These are phyloP conservation scores for Paragyromitra xinjiangensis DNA, from an alignment of 495 filamentous ascomycete genomes.

Conservation along the genomic window DNA sequence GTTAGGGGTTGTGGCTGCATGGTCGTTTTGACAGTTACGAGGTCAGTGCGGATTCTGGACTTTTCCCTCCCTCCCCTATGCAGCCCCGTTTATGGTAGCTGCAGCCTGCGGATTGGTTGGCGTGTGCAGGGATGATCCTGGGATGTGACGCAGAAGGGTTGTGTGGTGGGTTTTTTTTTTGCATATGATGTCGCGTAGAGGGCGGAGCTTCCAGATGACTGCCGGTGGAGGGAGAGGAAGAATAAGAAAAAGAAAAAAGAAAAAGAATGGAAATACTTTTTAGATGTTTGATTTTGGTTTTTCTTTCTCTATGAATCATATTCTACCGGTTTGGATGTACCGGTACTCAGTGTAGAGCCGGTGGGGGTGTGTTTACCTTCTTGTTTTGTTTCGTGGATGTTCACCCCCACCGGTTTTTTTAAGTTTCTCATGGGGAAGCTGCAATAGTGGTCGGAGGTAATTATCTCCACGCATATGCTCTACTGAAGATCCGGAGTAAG, in stretches of 20 bases:
- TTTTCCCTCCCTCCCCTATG: background rate
- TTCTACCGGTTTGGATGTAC: background rate
- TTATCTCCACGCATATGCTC: slow-evolving; percentile 15
- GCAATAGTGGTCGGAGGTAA: slow-evolving; percentile 22
- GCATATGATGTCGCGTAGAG: slow-evolving; percentile 30
- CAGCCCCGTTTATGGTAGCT: slow-evolving; percentile 41
- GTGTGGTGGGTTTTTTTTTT: background rate
- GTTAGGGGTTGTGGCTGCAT: slow-evolving; percentile 39
- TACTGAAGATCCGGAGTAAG: slow-evolving; percentile 42
- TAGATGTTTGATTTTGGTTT: background rate
- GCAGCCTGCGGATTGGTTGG: slow-evolving; percentile 21
- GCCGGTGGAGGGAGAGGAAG: background rate
- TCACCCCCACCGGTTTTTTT: background rate
- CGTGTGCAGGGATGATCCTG: slow-evolving; percentile 31
- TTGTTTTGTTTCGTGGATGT: background rate
- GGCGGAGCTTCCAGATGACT: slow-evolving; percentile 13
- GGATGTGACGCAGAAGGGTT: slow-evolving; percentile 29
- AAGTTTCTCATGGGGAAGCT: background rate
- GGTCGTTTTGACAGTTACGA: slow-evolving; percentile 29
- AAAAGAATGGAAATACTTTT: background rate
- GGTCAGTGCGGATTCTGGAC: slow-evolving; percentile 34
- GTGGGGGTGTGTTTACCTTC: background rate
- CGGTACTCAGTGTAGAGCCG: background rate
- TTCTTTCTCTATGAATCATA: too few species aligned
- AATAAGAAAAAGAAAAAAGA: slow-evolving; percentile 6